Conservation (phyloP, 208 protist genomes). For the Phytomonas francai region DNA sequence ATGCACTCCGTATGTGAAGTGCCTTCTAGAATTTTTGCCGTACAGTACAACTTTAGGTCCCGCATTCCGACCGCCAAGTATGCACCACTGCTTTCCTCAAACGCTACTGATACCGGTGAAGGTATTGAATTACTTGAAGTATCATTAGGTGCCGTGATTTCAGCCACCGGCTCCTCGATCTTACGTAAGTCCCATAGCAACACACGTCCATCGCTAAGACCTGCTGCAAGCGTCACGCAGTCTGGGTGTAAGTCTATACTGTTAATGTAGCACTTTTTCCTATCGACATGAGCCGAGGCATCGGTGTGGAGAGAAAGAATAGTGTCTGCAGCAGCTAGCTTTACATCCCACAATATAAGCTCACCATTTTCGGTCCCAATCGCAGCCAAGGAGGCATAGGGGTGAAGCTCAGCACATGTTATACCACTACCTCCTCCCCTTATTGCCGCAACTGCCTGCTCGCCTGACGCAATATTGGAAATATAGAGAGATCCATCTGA, state of each 20-base stretch:
- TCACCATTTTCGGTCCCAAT: conserved; percentile 29
- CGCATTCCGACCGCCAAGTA: background rate
- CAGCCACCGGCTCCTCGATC: conserved; percentile 46
- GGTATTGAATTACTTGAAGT: background rate
- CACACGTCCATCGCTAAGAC: conserved; percentile 49
- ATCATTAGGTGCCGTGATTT: conserved; percentile 13
- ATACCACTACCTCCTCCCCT: conserved; percentile 15
- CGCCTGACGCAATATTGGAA: conserved; percentile 28
- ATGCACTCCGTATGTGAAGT: background rate
- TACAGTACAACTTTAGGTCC: background rate
- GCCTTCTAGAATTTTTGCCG: background rate
- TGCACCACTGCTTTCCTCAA: background rate
- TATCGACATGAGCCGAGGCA: background rate
- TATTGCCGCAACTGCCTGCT: conserved; percentile 18
- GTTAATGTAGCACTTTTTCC: background rate
- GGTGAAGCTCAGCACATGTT: conserved; percentile 43
- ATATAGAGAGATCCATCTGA: conserved; percentile 19
- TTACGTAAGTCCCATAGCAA: conserved; percentile 96
- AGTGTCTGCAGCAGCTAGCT: conserved; percentile 66
- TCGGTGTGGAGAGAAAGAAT: conserved; percentile 38
- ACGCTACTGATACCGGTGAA: background rate
- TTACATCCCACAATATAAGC: conserved; percentile 90
- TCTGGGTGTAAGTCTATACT: conserved; percentile 90
- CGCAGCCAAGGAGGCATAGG: conserved; percentile 55
- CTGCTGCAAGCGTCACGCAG: conserved; percentile 89